Conservation (phyloP, 306 rosid genomes). For the Cucumis sativus region Cucumber_9930_V3 NC_026658.2:2304501-2305000, state of each 20-base stretch:
- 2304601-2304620: no score
- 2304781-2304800: not conserved
- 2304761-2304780: not conserved
- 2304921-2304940: not conserved
- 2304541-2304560: no score
- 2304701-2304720: not conserved
- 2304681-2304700: not conserved
- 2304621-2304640: no score
- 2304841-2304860: not conserved
- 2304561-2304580: no score
- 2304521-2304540: no score
- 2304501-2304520: no score
- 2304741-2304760: not conserved
- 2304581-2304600: no score
- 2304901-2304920: not conserved
- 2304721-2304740: not conserved
- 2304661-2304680: not conserved
- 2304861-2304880: not conserved
- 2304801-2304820: not conserved
- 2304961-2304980: not conserved
- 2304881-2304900: not conserved
- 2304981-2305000: not conserved
- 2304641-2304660: no score
- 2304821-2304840: not conserved
- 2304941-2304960: not conserved